Evolutionary conservation across 163 green algal species (phyloP), one percentile per base, ranked within the genome.

Genomic region (Coccomyxa subellipsoidea): DNA sequence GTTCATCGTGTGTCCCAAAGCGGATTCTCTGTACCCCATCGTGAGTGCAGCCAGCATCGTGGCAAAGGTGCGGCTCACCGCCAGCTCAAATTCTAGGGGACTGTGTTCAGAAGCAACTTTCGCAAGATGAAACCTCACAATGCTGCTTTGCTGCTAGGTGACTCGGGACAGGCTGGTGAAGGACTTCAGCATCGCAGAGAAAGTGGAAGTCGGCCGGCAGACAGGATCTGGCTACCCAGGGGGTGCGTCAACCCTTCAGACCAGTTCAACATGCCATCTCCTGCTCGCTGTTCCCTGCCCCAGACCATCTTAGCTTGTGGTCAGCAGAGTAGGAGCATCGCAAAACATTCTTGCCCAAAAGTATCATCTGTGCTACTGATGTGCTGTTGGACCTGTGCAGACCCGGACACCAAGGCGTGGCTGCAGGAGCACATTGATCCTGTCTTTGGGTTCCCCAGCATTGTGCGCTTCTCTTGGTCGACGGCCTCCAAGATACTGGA

Each of bases 21-120:
- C 96, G 15, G 96, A 99, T 82, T 88, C 94, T 3, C 81, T 97
- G 31, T 99, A 94, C 84, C 95, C 96, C 18, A 94, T 98, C n/a
- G 96, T 99, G 31, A 93, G 84, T 54, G 94, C 94, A 10, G 96
- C 96, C n/a, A 93, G 83, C 85, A 98, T 99, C 53, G 96, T 94
- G 15, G 96, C 96, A 72, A 99, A 99, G 90, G 93, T 95, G 8
- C 78, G 12, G 37, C n/a, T n/a, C n/a, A n/a, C n/a, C n/a, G n/a
- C n/a, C n/a, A n/a, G n/a, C n/a, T n/a, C n/a, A n/a, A n/a, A n/a
- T n/a, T n/a, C n/a, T n/a, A n/a, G n/a, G n/a, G n/a, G n/a, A n/a
- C n/a, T n/a, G n/a, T n/a, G n/a, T n/a, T n/a, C n/a, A n/a, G n/a
- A n/a, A n/a, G n/a, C n/a, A n/a, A n/a, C n/a, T n/a, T n/a, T n/a